These are phyloP conservation scores for Nicotiana tomentosiformis DNA, from an alignment of 257 asterid species.

Conservation along the genomic window DNA sequence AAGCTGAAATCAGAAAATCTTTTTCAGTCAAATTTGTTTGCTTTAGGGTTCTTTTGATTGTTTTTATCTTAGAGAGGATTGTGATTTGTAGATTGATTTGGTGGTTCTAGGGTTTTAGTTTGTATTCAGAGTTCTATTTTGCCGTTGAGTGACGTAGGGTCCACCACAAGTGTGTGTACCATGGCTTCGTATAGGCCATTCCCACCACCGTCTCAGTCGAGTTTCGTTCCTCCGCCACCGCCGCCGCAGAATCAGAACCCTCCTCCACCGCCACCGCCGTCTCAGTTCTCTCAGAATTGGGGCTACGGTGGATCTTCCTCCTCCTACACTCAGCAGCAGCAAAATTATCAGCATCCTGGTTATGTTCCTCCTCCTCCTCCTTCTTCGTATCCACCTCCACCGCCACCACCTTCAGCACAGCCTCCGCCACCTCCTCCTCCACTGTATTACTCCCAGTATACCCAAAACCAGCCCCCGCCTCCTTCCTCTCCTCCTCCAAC, in stretches of 20 bases:
- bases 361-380: conserved; percentile 49
- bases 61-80: background rate
- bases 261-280: conserved; percentile 42
- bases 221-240: conserved; percentile 48
- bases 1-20: background rate
- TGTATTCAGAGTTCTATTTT: background rate
- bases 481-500: conserved; percentile 40
- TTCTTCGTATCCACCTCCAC: conserved; percentile 52
- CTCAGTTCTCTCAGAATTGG: conserved; percentile 31
- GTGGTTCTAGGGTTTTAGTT: conserved; percentile 20
- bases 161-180: background rate
- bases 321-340: conserved; percentile 7
- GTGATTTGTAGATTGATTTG: background rate
- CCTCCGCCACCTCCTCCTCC: conserved; percentile 45
- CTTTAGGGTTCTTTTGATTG: background rate
- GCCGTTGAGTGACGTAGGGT: background rate
- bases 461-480: conserved; percentile 46
- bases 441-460: conserved; percentile 32
- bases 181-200: conserved; percentile 93
- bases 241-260: conserved; percentile 63
- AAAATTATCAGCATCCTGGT: conserved; percentile 36
- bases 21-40: background rate
- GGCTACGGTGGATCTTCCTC: conserved; percentile 33
- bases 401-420: conserved; percentile 78
- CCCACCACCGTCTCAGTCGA: conserved; percentile 60